Evolutionary conservation across 805 yeast species (phyloP), one percentile per base, ranked within the genome.

Genomic region (Wickerhamia fluorescens): DNA sequence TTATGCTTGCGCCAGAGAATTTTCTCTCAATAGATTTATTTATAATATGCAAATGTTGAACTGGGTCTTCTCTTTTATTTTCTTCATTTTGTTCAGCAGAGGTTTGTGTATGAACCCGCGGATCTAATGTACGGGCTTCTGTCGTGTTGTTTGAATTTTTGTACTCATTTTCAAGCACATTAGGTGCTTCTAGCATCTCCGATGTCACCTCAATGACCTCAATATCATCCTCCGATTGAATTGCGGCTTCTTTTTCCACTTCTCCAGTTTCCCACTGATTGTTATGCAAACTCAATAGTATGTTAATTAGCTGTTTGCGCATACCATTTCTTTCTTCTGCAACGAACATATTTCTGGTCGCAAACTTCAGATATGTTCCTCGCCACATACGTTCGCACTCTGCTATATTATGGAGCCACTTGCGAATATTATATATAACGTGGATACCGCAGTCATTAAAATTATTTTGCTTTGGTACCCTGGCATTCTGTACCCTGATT

Each of bases 391-490:
- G 47, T 25, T 71, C 56, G 29, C 84, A 77, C 14, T 49, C 59
- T 0, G 41, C 41, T 0, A 75, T 72, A 22, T 71, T 53, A 14
- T 58, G 56, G 25, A 79, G 60, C 53, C 84, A 77, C 37, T 68
- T 73, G 33, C 64, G 60, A 8, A 78, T 67, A 42, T 82, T 87
- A 41, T 78, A 78, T 10, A 92, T 78, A 2, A 89, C 83, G 56
- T 84, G 96, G 13, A 92, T 74, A 2, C 98, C 98, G 59, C 98
- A 92, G 51, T 92, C 98, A 48, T 87, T 84, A 56, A 78, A 76
- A 50, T 92, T 92, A 17, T 77, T 75, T 47, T 92, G 98, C 34
- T 68, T 75, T 1, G 96, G 95, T 1, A 86, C 92, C 4, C 60
- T 47, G 4, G 77, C 75, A 6, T 61, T 51, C 28, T 61, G 50